Base-by-base conservation (phyloP, 2,329 filamentous ascomycete species). In the Aureobasidium sp. region DNA sequence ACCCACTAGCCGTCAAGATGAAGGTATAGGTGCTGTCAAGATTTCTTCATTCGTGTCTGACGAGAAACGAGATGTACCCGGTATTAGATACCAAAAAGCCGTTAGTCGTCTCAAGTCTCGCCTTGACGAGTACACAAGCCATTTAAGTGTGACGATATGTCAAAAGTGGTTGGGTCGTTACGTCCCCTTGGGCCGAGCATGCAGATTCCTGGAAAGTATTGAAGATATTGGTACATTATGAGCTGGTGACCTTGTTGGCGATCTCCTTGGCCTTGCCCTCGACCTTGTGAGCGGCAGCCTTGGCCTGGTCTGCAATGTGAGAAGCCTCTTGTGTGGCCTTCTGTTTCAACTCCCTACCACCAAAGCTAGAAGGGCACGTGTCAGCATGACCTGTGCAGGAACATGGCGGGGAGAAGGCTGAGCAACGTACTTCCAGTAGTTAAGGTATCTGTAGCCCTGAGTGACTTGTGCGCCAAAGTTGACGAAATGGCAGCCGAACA, bases 401-500 rank as follows among this genome's bases (percentile, higher is more conserved):
- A 34, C 8, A 20, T 11, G n/a, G 9, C 22, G 11, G 20, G 25
- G 25, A 34, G 59, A 15, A 27, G 39, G 29, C 12, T 34, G n/a
- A 29, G 17, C 49, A 25, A 70, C 71, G 47, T 68, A 73, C 71
- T 81, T 76, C 81, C 81, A 85, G 75, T 85, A 85, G 68, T 82
- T 80, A 65, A 85, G 65, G 70, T 84, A 87, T 61, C 85, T 78
- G 75, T 86, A 86, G 22, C 79, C 83, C 72, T 87, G 85, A 36
- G 80, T 82, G 48, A 77, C 67, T 73, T 87, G 85, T 49, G 83
- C 82, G 66, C 74, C 75, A 74, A 85, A 87, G 76, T 87, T 87
- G 75, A 86, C 80, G 64, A 83, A 75, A 74, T 87, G 85, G 77
- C 84, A 87, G 66, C 81, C 84, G 73, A 87, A 87, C 62, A 87